Base-by-base conservation (phyloP, 2,329 filamentous ascomycete genomes). In the Phialemoniopsis sp. region DNA sequence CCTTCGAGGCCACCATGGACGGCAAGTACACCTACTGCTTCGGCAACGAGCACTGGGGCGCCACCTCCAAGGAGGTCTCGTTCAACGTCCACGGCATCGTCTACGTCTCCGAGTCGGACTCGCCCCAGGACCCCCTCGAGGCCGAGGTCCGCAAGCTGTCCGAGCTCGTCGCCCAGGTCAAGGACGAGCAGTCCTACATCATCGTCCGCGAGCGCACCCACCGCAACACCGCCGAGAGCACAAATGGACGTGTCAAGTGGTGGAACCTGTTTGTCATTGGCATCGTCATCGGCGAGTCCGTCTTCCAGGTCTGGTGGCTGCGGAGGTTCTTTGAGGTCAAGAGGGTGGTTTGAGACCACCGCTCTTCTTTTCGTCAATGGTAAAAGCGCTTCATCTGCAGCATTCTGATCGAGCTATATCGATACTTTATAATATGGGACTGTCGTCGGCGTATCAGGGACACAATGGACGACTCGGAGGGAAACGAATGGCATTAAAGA, bases 301-400 rank as follows among this genome's bases (percentile, higher is more conserved):
- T 96, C 50, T 98, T 98, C 75, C 93, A 98, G 72, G 91, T 98
- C 50, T 98, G 93, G 91, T 98, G 93, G 90, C 68, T 98, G 62
- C 93, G 95, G 72, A 81, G 93, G 59, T 98, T 98, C 78, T 96
- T 96, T 60, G 90, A 96, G 82, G 81, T 86, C 55, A 81, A 85
- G 70, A 72, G 80, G 37, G 78, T 83, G 37, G 77, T 83, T 50
- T 84, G 67, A 65, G 37, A 32, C 21, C 21, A 10, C 21, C 21
- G 10, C 6, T 6, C 21, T 26, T 26, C 6, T 26, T 10, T 26
- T 10, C 21, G 21, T 26, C 21, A 26, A 26, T 26, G 10, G 6
- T 6, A 26, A 26, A 26, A 26, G 21, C 21, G 21, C 21, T 26
- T 26, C 10, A 10, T 26, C 21, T 26, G 21, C 21, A 26, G 21